phyloP scores from a whole-genome alignment of 192 early-diverging fungal species.

The Coemansia sp. region DNA sequence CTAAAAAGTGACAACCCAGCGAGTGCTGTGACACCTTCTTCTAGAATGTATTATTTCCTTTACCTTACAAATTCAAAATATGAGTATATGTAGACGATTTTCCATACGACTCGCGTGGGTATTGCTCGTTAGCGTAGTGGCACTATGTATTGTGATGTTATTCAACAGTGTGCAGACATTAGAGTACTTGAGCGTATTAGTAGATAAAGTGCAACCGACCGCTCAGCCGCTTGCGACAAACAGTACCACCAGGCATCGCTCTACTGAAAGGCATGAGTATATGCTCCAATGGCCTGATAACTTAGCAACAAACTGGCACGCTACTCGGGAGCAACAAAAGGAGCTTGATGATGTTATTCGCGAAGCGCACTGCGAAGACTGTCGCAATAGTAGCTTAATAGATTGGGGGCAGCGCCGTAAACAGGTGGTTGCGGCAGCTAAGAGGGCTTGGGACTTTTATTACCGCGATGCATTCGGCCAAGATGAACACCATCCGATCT shows the following conservation, averaged over 20 bases:
- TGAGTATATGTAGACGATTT: background rate
- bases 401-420: constrained; percentile 57
- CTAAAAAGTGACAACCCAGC: too few species aligned
- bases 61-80: background rate
- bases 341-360: constrained; percentile 26
- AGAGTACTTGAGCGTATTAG: background rate
- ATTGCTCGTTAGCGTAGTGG: background rate
- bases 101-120: background rate
- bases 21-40: too few species aligned
- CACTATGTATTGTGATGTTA: background rate
- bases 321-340: constrained; percentile 17
- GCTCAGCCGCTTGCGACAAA: background rate
- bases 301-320: constrained; percentile 26
- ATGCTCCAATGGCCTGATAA: constrained; percentile 1
- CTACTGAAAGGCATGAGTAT: background rate
- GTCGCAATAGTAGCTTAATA: background rate
- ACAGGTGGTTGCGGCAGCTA: constrained; percentile 66
- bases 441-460: constrained; percentile 81
- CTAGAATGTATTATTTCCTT: background rate
- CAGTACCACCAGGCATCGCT: background rate
- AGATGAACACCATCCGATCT: constrained; percentile 82
- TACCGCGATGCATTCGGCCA: constrained; percentile 73
- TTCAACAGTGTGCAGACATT: background rate
- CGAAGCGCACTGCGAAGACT: background rate
- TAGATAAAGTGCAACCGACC: background rate